A percentile compares a stretch with the other conserved stretches of the same genome.
Conservation (phyloP, 345 rosid genomes). For the Pistacia integerrima region DNA sequence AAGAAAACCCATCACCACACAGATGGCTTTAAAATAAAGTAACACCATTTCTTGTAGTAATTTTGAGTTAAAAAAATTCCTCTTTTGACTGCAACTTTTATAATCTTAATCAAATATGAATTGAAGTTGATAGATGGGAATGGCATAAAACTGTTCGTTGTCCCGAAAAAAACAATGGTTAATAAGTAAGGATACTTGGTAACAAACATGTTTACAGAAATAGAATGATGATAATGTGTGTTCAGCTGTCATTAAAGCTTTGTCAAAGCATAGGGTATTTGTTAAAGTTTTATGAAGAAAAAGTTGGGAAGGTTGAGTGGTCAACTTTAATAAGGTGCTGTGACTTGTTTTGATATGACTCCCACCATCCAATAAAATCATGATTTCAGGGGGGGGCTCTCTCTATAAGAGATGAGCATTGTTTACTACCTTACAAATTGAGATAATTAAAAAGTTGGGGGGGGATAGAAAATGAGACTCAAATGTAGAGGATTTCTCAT, state of each 20-base stretch:
- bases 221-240: not conserved
- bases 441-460: not conserved
- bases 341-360: conserved; percentile 30
- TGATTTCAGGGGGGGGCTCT: conserved; percentile 9
- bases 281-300: not conserved
- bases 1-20: conserved; percentile 4
- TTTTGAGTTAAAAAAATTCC: too few relatives aligned
- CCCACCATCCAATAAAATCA: conserved; percentile 18
- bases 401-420: not conserved
- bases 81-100: too few relatives aligned
- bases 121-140: not conserved
- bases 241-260: conserved; percentile 19
- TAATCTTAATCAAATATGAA: too few relatives aligned
- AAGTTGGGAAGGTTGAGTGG: conserved; percentile 27
- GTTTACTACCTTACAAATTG: not conserved
- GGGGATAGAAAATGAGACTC: not conserved
- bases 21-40: conserved; percentile 22
- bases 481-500: not conserved
- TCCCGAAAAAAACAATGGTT: not conserved
- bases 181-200: not conserved
- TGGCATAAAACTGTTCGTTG: not conserved
- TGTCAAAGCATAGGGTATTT: not conserved
- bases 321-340: conserved; percentile 37
- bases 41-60: not conserved
- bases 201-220: not conserved